Base-by-base conservation (phyloP, 169 alveolate species). In the Cryptosporidium bovis region DNA sequence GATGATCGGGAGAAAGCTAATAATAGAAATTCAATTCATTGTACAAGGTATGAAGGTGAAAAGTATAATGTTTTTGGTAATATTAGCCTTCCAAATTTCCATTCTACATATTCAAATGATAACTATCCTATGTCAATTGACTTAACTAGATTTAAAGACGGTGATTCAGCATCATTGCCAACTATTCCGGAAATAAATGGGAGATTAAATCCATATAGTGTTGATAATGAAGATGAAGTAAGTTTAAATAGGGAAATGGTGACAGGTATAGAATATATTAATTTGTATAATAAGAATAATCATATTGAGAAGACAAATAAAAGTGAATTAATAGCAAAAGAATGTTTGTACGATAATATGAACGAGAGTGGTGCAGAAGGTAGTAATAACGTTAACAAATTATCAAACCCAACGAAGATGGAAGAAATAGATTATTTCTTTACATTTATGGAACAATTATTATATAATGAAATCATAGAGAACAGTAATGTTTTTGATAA, bases 91-190 rank as follows among this genome's bases (percentile, higher is more conserved):
- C 87, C 87, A 36, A 77, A 77, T 40, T 60, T 77, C 33, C 87
- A 77, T 27, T 77, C 87, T 58, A 77, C 87, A 16, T 77, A 77
- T 77, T 77, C 87, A 12, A 77, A 77, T 40, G 87, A 77, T n/a
- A 56, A 77, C 33, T 77, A 77, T 60, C 87, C 87, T 34, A 77
- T 77, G 87, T 77, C 87, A 13, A 77, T 77, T 4, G 71, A 77
- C 50, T 29, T 77, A 27, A 34, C 71, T 0, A 77, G 31, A 77
- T 18, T 53, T 33, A 3, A 8, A 40, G 0, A 40, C 4, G 48
- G 10, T 3, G 51, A 36, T 53, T 7, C 34, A 15, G 20, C 44
- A 34, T 12, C 53, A 33, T 69, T 69, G 36, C 83, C 83, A 53
- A 51, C n/a, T n/a, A 56, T 69, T 53, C 83, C 83, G 7, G 83